Evolutionary conservation across 179 eudicot species (phyloP).

Genomic region (Nepenthes alata): DNA sequence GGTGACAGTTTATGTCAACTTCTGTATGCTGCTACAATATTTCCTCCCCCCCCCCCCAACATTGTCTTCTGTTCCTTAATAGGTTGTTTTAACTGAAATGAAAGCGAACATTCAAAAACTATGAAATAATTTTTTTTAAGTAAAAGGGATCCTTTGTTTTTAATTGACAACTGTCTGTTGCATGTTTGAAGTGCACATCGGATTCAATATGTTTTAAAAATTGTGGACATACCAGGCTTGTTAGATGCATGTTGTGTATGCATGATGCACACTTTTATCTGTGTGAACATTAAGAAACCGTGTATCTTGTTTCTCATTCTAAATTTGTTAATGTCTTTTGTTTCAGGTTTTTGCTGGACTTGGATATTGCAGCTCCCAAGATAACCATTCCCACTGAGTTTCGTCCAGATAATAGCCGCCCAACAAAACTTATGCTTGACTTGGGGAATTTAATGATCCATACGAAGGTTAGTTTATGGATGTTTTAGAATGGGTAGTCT

Average conservation of each 20-base stretch:
- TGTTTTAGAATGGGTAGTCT: not conserved
- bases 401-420: conserved; percentile 55
- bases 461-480: conserved; percentile 40
- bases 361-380: conserved; percentile 99
- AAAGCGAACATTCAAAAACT: too few species aligned
- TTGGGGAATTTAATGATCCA: conserved; percentile 82
- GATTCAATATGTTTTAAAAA: too few species aligned
- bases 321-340: not conserved
- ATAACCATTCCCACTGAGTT: conserved; percentile 88
- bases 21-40: too few species aligned
- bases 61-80: not conserved
- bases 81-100: too few species aligned
- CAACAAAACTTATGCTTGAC: conserved; percentile 86
- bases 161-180: not conserved
- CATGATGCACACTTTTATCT: not conserved
- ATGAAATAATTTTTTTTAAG: not conserved
- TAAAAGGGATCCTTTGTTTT: not conserved
- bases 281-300: not conserved
- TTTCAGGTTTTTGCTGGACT: conserved; percentile 79
- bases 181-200: not conserved
- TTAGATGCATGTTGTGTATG: not conserved
- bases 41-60: not conserved
- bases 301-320: not conserved
- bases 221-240: not conserved
- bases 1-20: too few species aligned